Base-by-base conservation (phyloP, 805 yeast genomes). In the Suhomyces pyralidae region DNA sequence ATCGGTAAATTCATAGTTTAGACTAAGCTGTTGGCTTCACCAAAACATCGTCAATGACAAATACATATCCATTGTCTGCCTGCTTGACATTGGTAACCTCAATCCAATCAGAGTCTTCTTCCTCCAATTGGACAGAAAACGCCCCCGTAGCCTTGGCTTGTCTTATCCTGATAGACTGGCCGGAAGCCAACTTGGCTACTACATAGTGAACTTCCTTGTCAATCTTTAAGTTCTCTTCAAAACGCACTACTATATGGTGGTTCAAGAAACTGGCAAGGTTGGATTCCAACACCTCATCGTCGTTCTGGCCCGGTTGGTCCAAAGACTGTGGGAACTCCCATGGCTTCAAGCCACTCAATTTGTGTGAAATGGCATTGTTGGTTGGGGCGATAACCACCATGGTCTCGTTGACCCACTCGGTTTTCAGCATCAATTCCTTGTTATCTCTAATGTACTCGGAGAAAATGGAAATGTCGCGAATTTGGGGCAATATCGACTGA, bases 291-390 rank as follows among this genome's bases (percentile, higher is more conserved):
- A 78, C 69, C 51, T 85, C 90, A 45, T 79, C 77, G 20, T 75
- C 73, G 36, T 77, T 78, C 22, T 75, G 72, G 36, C 76, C 78
- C 5, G 24, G 43, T 1, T 65, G 64, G 6, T 70, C 74, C 20
- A 73, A 71, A 5, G 73, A 60, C 7, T 62, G 65, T 0, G 96
- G 96, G 66, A 86, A 90, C 63, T 86, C 85, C 96, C 96, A 90
- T 19, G 96, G 96, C 65, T 89, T 90, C 46, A 85, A 62, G 1
- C 74, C 68, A 30, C 70, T 69, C 53, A 90, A 73, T 53, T 69
- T 65, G 14, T 50, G 47, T 17, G 57, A 51, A 20, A 75, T 61
- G 3, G 90, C 92, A 10, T 66, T 67, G 61, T 90, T 82, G 2
- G 82, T 73, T 7, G 96, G 96, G 2, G 96, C 89, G 61, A 90